A percentile compares a stretch with the other conserved stretches of the same genome.
Conservation (phyloP, 495 filamentous ascomycete genomes). For the Lepidopterella palustris region DNA sequence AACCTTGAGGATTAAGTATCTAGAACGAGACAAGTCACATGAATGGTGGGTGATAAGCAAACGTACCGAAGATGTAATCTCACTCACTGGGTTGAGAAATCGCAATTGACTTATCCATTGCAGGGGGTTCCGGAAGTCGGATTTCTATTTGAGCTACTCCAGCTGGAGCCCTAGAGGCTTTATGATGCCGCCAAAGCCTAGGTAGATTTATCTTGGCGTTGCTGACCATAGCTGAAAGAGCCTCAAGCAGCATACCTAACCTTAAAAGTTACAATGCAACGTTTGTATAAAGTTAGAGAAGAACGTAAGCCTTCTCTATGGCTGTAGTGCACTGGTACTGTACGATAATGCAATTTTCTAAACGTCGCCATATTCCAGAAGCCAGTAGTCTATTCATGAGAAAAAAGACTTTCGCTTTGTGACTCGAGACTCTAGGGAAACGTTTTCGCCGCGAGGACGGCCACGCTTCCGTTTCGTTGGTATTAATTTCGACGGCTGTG, state of each 20-base stretch:
- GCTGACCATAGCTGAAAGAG: neutral
- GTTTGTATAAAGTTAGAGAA: too few relatives aligned
- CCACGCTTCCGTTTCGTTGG: conserved; percentile 1
- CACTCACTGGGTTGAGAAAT: too few relatives aligned
- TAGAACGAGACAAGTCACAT: too few relatives aligned
- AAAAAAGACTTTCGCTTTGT: neutral
- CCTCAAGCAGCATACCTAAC: neutral
- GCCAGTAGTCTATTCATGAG: neutral
- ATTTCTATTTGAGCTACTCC: neutral
- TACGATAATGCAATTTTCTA: neutral
- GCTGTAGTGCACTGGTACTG: too few relatives aligned
- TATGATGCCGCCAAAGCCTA: neutral
- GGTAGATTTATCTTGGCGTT: neutral
- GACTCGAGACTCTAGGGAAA: neutral
- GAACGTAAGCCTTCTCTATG: too few relatives aligned
- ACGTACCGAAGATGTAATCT: too few relatives aligned
- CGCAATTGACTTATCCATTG: too few relatives aligned
- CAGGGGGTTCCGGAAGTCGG: neutral
- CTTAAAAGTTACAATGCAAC: too few relatives aligned
- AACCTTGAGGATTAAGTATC: too few relatives aligned
- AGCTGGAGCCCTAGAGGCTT: too few relatives aligned
- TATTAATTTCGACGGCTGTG: neutral
- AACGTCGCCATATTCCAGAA: neutral
- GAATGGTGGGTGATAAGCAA: too few relatives aligned
- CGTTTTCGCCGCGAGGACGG: neutral